These are phyloP conservation scores for Kwoniella sp. DNA, from an alignment of 768 basidiomycete genomes.

Conservation along the genomic window DNA sequence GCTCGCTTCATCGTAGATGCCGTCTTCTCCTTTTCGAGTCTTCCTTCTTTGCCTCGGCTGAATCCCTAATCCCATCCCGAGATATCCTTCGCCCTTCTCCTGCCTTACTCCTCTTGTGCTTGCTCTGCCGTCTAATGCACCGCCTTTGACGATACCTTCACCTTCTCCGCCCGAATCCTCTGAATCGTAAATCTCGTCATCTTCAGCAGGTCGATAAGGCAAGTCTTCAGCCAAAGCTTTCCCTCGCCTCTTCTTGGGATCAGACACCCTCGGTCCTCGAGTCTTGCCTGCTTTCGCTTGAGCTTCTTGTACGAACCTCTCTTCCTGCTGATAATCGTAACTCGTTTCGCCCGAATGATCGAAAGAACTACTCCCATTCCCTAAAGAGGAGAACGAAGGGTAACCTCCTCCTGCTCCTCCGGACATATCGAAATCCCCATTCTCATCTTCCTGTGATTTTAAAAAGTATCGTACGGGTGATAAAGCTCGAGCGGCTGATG, in stretches of 20 bases:
- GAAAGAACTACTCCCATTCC: conserved; percentile 7
- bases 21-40: conserved; percentile 14
- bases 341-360: conserved; percentile 23
- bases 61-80: conserved; percentile 47
- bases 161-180: conserved; percentile 46
- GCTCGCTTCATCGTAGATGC: conserved; percentile 17
- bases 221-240: conserved; percentile 40
- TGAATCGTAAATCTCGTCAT: conserved; percentile 33
- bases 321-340: conserved; percentile 45
- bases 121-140: conserved; percentile 43
- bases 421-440: conserved; percentile 27
- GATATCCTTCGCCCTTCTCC: conserved; percentile 47
- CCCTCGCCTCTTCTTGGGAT: conserved; percentile 25
- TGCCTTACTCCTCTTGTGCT: conserved; percentile 41
- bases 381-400: conserved; percentile 39
- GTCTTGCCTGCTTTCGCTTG: conserved; percentile 18
- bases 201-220: conserved; percentile 49
- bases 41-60: conserved; percentile 38
- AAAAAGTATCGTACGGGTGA: conserved; percentile 51
- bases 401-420: conserved; percentile 29
- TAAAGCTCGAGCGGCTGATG: conserved; percentile 39
- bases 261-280: conserved; percentile 24
- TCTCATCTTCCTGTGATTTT: conserved; percentile 29
- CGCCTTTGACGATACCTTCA: conserved; percentile 40
- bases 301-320: conserved; percentile 35